phyloP scores from a whole-genome alignment of 768 basidiomycete species.

The Suillus paluster region DNA sequence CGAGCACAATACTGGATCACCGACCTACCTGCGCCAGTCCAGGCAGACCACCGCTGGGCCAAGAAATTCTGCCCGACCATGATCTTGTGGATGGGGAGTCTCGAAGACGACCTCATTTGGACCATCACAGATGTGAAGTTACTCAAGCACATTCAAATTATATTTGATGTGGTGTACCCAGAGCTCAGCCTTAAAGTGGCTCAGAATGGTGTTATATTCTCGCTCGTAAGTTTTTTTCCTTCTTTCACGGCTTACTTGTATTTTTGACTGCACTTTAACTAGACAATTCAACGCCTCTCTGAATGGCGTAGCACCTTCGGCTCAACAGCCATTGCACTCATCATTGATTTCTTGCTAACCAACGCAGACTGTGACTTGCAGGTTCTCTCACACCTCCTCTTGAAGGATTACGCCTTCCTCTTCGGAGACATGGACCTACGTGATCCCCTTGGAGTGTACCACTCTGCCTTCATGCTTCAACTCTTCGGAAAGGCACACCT shows the following conservation, averaged over 20 bases:
- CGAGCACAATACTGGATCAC: not conserved
- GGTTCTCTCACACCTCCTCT: not conserved
- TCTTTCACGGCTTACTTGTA: not conserved
- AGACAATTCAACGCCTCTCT: slow-evolving; percentile 5
- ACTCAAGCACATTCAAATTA: not conserved
- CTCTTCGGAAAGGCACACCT: slow-evolving; percentile 1
- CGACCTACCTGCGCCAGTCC: not conserved
- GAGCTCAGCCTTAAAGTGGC: slow-evolving; percentile 9
- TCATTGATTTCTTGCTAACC: not conserved
- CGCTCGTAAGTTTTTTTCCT: slow-evolving; percentile 7
- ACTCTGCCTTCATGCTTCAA: not conserved
- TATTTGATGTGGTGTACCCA: slow-evolving; percentile 12
- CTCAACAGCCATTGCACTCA: slow-evolving; percentile 6
- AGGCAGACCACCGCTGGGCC: not conserved
- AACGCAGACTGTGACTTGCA: not conserved
- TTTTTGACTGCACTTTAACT: not conserved
- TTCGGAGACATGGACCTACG: not conserved
- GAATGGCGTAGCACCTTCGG: slow-evolving; percentile 11
- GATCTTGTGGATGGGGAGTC: not conserved
- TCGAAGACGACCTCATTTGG: slow-evolving; percentile 5
- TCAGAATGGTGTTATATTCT: slow-evolving; percentile 2
- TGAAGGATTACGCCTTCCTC: not conserved
- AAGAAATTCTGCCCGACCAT: not conserved
- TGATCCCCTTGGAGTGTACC: slow-evolving; percentile 1
- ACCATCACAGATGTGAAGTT: slow-evolving; percentile 7